A percentile compares a stretch with the other conserved stretches of the same genome.
Evolutionary conservation across 306 rosid species (phyloP).

Genomic region (Neltuma alba): DNA sequence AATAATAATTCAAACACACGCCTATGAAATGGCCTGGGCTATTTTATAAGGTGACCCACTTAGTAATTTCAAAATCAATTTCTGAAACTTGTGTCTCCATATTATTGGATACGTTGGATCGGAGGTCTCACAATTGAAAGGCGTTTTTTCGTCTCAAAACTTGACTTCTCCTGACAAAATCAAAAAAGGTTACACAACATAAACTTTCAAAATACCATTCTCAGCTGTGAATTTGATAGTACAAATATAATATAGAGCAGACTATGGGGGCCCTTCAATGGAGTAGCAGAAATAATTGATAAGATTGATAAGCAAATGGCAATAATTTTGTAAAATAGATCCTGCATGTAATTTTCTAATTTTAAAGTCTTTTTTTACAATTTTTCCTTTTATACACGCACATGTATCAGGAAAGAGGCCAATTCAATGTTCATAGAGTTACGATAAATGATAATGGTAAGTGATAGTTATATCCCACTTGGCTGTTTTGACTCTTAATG

Average conservation of each 20-base stretch:
- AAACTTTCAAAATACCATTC: background rate
- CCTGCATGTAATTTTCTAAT: too few species aligned
- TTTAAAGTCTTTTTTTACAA: too few species aligned
- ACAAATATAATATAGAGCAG: background rate
- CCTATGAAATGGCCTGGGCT: background rate
- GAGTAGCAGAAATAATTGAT: too few species aligned
- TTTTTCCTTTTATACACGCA: too few species aligned
- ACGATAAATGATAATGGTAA: background rate
- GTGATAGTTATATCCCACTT: background rate
- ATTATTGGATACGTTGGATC: background rate
- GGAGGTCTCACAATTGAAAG: background rate
- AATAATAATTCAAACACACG: background rate
- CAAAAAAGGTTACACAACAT: background rate
- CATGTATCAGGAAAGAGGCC: too few species aligned
- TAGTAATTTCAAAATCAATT: conserved; percentile 1
- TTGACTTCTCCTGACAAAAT: background rate
- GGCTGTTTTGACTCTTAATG: background rate
- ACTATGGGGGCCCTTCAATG: background rate
- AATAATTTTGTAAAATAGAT: too few species aligned
- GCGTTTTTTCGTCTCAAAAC: background rate
- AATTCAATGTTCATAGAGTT: background rate
- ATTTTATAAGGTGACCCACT: conserved; percentile 1
- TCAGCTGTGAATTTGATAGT: conserved; percentile 11
- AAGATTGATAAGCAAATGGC: too few species aligned
- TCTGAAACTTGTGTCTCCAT: background rate